Base-by-base conservation (phyloP, 1,284 basidiomycete genomes). In the Coriolopsis trogii region DNA sequence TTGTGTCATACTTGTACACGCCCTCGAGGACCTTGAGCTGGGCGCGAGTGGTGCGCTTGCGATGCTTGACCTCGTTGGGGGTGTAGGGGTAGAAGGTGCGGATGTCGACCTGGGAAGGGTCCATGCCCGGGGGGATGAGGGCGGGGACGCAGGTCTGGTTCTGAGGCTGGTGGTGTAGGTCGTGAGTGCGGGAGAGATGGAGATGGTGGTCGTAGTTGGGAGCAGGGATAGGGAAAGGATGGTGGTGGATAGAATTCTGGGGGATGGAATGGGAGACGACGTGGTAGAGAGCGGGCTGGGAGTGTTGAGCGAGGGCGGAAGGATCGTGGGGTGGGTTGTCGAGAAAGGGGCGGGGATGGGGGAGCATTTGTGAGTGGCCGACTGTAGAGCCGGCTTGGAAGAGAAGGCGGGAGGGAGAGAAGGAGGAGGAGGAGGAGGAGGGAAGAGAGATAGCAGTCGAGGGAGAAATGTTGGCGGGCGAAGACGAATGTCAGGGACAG, bases 51-150 rank as follows among this genome's bases (percentile, higher is more conserved):
- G 93, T 95, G 42, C 93, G 78, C 62, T 92, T 90, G 49, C 93
- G 79, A 64, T 95, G 93, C 75, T 95, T 95, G 72, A 95, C 90
- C 74, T 94, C 88, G 72, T 89, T 90, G 49, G 89, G 90, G 49
- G 85, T 84, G 74, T 91, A 92, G n/a, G 87, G 84, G 62, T 85
- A 89, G 73, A 91, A 90, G 41, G 87, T 81, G 57, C 83, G 79
- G 60, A 85, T 84, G 73, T 85, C 83, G 62, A 81, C 75, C 55
- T 73, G 73, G 36, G 73, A 67, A 49, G 85, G 83, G 73, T 89
- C 85, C 71, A 85, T 77, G 55, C 75, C 73, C 38, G 74, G 71
- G 24, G 77, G 78, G 59, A 78, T 70, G 63, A 75, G 69, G 29
- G 71, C 70, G 55, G 75, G 73, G 53, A 79, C 73, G 67, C 74